Base-by-base conservation (phyloP, 352 stramenopile genomes). In the Globisporangium abappressorium region DNA sequence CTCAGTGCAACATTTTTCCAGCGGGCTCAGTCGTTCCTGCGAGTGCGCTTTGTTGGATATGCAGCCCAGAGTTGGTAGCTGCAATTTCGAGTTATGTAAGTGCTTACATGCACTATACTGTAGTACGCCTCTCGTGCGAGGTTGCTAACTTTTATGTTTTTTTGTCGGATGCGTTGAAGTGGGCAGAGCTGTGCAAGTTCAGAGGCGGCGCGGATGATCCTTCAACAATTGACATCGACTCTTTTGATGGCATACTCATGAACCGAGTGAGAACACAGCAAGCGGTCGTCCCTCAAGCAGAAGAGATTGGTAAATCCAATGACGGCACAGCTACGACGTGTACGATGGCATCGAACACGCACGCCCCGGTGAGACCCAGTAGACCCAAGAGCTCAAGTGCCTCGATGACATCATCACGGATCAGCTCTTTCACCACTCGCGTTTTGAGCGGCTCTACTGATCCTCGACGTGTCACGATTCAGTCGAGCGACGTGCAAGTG, bases 181-280 rank as follows among this genome's bases (percentile, higher is more conserved):
- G 81, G 81, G 62, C 26, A 51, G 72, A 79, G 20, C 34, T 87
- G 22, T 77, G 66, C 51, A 74, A 81, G 60, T 61, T 58, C 22
- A 64, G 79, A 49, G 71, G 71, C 2, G 55, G 46, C 12, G 61
- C 30, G 53, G 56, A 36, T 20, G 73, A 62, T 9, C 36, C 64
- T 5, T 57, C 69, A 20, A 62, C 60, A 26, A 77, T 91, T n/a
- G 83, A 91, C 51, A 79, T 91, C n/a, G 79, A 91, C 22, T 77
- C 74, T 15, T 61, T 91, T 5, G 83, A 91, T 26, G 77, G 68
- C 14, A 77, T 91, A 51, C 71, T 90, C 9, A 41, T 70, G 62
- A 57, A 64, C 58, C 51, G 57, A 36, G 30, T 12, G n/a, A 26
- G 22, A 57, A n/a, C 28, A 7, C 18, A 51, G 14, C n/a, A 36